Evolutionary conservation across 1,284 basidiomycete genomes (phyloP).

Genomic region (Schizopora paradoxa): DNA sequence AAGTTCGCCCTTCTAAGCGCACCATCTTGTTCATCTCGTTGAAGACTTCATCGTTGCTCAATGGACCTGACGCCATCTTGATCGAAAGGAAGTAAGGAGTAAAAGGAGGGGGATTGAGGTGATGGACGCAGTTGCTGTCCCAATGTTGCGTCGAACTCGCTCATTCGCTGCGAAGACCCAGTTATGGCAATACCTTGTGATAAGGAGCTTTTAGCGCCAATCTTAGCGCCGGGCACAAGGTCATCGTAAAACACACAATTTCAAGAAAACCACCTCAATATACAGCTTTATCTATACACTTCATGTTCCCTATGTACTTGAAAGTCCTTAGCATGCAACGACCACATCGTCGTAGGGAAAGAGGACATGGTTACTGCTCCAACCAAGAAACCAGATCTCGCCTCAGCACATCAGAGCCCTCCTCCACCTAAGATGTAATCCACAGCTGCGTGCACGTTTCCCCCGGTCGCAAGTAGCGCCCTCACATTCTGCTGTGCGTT

Average conservation of each 20-base stretch:
- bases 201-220: too few relatives aligned
- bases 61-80: slow-evolving; percentile 57
- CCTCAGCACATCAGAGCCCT: slow-evolving; percentile 53
- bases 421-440: slow-evolving; percentile 85
- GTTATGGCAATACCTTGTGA: too few relatives aligned
- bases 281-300: too few relatives aligned
- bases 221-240: too few relatives aligned
- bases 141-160: background rate
- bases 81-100: background rate
- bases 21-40: slow-evolving; percentile 99
- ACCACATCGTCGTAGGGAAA: too few relatives aligned
- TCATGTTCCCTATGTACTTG: too few relatives aligned
- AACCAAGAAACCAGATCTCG: too few relatives aligned
- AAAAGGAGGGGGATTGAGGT: background rate
- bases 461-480: slow-evolving; percentile 80
- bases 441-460: slow-evolving; percentile 85
- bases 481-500: slow-evolving; percentile 87
- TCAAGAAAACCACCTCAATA: too few relatives aligned
- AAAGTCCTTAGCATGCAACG: too few relatives aligned
- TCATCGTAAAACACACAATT: too few relatives aligned
- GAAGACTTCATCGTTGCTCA: slow-evolving; percentile 95
- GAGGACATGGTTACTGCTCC: too few relatives aligned
- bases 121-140: background rate
- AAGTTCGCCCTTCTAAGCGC: slow-evolving; percentile 19
- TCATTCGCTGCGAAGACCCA: background rate